Base-by-base conservation (phyloP, 2,329 filamentous ascomycete genomes). In the Verticillium isaacii region DNA sequence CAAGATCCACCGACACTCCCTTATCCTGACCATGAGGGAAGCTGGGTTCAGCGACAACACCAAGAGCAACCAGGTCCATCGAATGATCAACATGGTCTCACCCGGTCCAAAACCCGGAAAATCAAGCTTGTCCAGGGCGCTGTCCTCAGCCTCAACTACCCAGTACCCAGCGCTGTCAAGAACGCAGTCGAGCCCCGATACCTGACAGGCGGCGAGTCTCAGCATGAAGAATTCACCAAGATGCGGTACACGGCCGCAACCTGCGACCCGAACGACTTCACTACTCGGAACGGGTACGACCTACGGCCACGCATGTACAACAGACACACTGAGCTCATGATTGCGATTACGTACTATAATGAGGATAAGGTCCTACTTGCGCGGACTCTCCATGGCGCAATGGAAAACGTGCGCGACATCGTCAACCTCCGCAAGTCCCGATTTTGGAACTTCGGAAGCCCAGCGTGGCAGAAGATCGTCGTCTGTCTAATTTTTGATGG, bases 391-490 rank as follows among this genome's bases (percentile, higher is more conserved):
- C 92, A 95, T 75, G 91, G 92, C 81, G 91, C 93, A 60, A 96
- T 96, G 92, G 90, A 94, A 75, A 96, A 96, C 73, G 92, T 96
- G 70, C 88, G 91, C 64, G 92, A 96, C 71, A 96, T 96, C 72
- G 92, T 95, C 69, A 95, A 95, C 77, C 80, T 95, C 66, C 95
- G 95, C 77, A 95, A 93, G 78, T 94, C 92, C 39, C 91, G 93
- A 71, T 96, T 96, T 80, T 96, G 92, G 92, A 94, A 95, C 80
- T 93, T 93, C 78, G 92, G 92, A 70, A 92, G 92, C 60, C 92
- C 92, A 12, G 92, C 92, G 60, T 96, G 92, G 92, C 92, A 96
- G 75, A 96, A 96, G 81, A 96, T 96, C 71, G 92, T 96, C 17
- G 92, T 96, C 61, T 92, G 89, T 74, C 79, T 96, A 68, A 90